Evolutionary conservation across 345 rosid species (phyloP).

Genomic region (Luvunga scandens): DNA sequence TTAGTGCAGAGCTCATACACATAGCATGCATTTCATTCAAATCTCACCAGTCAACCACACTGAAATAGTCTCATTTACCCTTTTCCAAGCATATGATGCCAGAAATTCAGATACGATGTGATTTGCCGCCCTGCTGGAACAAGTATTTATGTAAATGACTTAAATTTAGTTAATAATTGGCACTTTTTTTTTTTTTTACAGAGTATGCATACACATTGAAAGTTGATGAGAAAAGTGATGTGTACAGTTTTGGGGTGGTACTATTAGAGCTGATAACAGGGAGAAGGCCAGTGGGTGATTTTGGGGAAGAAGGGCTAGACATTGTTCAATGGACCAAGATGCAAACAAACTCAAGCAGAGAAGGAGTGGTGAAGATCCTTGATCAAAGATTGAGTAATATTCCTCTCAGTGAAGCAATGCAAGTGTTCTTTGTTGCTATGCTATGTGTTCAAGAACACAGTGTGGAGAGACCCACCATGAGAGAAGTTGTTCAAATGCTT

Average conservation of each 20-base stretch:
- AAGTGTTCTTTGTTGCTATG: conserved; percentile 82
- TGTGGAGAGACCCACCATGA: conserved; percentile 92
- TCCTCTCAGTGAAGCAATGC: conserved; percentile 68
- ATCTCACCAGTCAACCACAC: neutral
- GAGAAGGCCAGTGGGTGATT: conserved; percentile 73
- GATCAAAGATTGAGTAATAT: conserved; percentile 56
- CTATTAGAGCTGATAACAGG: conserved; percentile 74
- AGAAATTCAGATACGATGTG: too few species aligned
- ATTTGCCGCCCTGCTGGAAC: too few species aligned
- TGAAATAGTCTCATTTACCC: neutral
- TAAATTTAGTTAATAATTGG: neutral
- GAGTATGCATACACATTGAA: conserved; percentile 86
- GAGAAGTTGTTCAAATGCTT: conserved; percentile 91
- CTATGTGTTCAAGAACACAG: conserved; percentile 84
- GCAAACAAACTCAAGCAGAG: conserved; percentile 54
- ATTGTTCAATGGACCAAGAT: conserved; percentile 86
- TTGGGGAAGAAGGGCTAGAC: conserved; percentile 80
- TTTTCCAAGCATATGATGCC: neutral
- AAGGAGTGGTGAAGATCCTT: conserved; percentile 53
- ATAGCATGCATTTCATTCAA: neutral
- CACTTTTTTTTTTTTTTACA: conserved; percentile 10
- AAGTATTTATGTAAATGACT: too few species aligned
- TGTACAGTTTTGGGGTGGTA: conserved; percentile 91
- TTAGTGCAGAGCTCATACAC: neutral
- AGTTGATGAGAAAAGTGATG: conserved; percentile 93